These are phyloP conservation scores for Globisporangium polare DNA, from an alignment of 352 stramenopile species.

Conservation along the genomic window DNA sequence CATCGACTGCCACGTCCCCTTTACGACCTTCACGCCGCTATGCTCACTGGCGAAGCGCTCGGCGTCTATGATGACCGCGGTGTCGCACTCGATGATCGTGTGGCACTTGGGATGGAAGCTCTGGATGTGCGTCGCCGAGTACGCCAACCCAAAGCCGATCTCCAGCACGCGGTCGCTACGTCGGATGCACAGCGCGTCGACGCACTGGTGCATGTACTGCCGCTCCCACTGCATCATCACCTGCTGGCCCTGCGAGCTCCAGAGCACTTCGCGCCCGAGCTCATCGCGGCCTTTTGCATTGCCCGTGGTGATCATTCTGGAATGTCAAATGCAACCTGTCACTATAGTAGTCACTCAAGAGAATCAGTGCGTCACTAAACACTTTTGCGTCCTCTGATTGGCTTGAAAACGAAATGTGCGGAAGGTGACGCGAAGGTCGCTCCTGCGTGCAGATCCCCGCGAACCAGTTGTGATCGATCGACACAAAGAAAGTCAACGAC, in stretches of 20 bases:
- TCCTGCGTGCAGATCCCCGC: constrained; percentile 10
- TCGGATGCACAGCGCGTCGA: constrained; percentile 53
- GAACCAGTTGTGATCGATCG: background rate
- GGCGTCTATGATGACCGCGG: constrained; percentile 40
- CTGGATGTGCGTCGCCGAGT: constrained; percentile 76
- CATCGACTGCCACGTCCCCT: constrained; percentile 66
- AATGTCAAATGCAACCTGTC: too few species aligned
- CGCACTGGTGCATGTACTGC: constrained; percentile 75
- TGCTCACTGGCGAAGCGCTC: constrained; percentile 39
- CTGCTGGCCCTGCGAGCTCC: constrained; percentile 71
- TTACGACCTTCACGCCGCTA: constrained; percentile 37
- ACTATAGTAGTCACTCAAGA: too few species aligned
- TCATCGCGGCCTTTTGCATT: constrained; percentile 46
- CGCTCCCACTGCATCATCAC: constrained; percentile 90
- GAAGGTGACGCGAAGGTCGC: constrained; percentile 32
- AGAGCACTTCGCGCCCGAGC: constrained; percentile 40
- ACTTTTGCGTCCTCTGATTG: too few species aligned
- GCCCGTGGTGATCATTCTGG: constrained; percentile 31
- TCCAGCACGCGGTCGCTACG: constrained; percentile 62
- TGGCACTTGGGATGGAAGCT: constrained; percentile 42
- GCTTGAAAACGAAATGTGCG: too few species aligned
- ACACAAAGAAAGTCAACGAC: background rate
- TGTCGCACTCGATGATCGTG: constrained; percentile 81
- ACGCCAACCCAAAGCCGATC: constrained; percentile 85
- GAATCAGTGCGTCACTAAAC: too few species aligned